Conservation (phyloP, 2,329 filamentous ascomycete species). For the Pseudocercospora eumusae region DNA sequence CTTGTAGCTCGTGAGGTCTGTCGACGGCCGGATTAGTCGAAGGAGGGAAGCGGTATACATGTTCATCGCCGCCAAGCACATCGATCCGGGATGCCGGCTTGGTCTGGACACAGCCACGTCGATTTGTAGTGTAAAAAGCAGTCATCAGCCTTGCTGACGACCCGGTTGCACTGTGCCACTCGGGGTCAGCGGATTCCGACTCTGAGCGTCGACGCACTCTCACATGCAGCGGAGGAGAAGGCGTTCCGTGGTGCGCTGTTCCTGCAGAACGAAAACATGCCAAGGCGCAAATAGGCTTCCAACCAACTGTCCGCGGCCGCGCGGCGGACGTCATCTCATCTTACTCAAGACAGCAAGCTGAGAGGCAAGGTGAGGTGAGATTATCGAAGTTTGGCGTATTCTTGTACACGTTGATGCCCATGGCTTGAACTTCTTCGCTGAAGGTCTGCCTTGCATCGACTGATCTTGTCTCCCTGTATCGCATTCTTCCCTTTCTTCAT, state of each 20-base stretch:
- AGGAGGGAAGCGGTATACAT: background rate
- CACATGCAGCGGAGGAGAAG: background rate
- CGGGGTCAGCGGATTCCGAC: background rate
- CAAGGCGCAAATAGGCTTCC: conserved; percentile 2
- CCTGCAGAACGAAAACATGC: no score
- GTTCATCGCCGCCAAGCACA: background rate
- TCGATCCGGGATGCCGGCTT: background rate
- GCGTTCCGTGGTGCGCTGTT: background rate
- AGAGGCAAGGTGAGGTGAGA: no score
- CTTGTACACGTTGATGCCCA: background rate
- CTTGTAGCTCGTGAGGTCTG: background rate
- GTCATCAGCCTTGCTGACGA: background rate
- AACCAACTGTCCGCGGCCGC: background rate
- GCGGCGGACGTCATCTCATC: conserved; percentile 10
- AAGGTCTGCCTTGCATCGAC: background rate
- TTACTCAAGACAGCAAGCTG: conserved; percentile 5
- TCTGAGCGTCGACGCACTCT: background rate
- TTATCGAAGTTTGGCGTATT: background rate
- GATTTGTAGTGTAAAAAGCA: background rate
- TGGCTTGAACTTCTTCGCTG: background rate
- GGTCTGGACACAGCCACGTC: conserved; percentile 1
- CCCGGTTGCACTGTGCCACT: conserved; percentile 2
- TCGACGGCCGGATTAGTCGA: background rate
- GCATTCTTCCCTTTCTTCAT: background rate
- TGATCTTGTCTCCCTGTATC: background rate